Conservation (phyloP, 1,139 yeast species). For the Hansenula sp. region DNA sequence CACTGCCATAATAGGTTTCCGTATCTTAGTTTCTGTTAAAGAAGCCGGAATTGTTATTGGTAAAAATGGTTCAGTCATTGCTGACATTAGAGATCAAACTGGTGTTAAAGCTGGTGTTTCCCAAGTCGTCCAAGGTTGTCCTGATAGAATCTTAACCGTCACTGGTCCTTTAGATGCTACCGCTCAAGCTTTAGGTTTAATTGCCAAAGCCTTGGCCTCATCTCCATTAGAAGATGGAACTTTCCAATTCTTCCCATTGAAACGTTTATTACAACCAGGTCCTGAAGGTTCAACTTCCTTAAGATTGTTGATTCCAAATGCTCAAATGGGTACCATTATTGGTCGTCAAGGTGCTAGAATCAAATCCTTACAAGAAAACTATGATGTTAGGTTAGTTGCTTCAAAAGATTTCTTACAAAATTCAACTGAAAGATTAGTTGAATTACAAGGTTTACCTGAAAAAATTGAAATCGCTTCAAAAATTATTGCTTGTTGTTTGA, state of each 20-base stretch:
- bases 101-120: conserved; percentile 89
- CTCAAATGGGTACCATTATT: conserved; percentile 87
- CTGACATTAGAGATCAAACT: conserved; percentile 71
- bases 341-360: conserved; percentile 84
- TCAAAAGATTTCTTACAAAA: conserved; percentile 81
- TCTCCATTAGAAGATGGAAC: conserved; percentile 27
- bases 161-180: conserved; percentile 76
- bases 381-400: conserved; percentile 78
- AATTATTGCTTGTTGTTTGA: conserved; percentile 66
- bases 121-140: conserved; percentile 75
- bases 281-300: conserved; percentile 52
- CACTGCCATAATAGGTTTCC: conserved; percentile 44
- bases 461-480: conserved; percentile 56
- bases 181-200: conserved; percentile 67
- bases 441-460: conserved; percentile 77
- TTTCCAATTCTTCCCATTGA: conserved; percentile 59
- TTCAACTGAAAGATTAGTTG: conserved; percentile 85
- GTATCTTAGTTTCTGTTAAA: conserved; percentile 77
- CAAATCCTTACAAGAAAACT: conserved; percentile 71
- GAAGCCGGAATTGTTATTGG: conserved; percentile 94
- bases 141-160: conserved; percentile 80
- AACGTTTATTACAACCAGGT: conserved; percentile 51
- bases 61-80: conserved; percentile 78
- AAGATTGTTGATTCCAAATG: conserved; percentile 75
- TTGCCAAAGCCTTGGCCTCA: conserved; percentile 58